phyloP scores from a whole-genome alignment of 805 yeast genomes.

The Spathaspora sp. region DNA sequence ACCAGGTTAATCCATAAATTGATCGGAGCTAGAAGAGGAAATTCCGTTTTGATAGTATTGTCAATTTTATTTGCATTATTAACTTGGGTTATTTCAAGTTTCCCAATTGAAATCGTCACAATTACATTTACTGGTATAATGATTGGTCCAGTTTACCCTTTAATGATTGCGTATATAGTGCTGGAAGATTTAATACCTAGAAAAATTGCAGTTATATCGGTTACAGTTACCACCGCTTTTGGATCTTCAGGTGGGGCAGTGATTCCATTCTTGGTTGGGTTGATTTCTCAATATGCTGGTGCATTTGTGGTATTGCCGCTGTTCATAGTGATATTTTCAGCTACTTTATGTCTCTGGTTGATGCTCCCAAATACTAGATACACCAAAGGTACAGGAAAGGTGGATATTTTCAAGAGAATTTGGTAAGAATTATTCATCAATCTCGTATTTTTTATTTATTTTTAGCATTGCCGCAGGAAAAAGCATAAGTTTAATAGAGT shows the following conservation, averaged over 20 bases:
- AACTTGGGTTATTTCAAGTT: constrained; percentile 46
- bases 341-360: constrained; percentile 37
- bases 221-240: constrained; percentile 52
- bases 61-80: constrained; percentile 37
- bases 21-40: constrained; percentile 45
- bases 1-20: constrained; percentile 35
- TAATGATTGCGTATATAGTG: constrained; percentile 44
- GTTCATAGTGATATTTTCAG: constrained; percentile 32
- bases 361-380: constrained; percentile 29
- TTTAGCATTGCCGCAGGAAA: not conserved
- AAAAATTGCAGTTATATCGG: constrained; percentile 46
- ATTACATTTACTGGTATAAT: constrained; percentile 52
- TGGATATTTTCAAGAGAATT: constrained; percentile 1
- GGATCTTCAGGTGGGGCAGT: constrained; percentile 59
- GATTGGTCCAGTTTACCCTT: constrained; percentile 66
- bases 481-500: not conserved
- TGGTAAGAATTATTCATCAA: not conserved
- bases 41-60: constrained; percentile 26
- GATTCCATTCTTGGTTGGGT: constrained; percentile 51
- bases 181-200: constrained; percentile 45
- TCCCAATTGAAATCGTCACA: constrained; percentile 44
- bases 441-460: not conserved
- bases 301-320: constrained; percentile 50
- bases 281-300: constrained; percentile 43
- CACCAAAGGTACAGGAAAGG: not conserved